These are phyloP conservation scores for Neodidymelliopsis sp. DNA, from an alignment of 2,329 filamentous ascomycete species.

Conservation along the genomic window DNA sequence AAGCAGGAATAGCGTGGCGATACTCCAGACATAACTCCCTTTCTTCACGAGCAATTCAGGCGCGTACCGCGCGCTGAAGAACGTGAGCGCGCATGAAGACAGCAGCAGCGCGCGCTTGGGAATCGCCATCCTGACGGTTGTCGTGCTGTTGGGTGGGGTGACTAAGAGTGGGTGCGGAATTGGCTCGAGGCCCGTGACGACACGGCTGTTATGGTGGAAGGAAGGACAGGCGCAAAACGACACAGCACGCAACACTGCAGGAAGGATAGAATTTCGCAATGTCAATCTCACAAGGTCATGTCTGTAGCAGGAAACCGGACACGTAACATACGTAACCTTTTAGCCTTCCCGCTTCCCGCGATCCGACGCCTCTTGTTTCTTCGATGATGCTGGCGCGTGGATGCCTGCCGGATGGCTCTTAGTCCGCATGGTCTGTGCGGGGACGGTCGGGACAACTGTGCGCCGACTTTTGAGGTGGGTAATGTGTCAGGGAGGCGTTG, in stretches of 20 bases:
- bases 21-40: conserved; percentile 49
- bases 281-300: too few relatives aligned
- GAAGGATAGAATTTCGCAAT: too few relatives aligned
- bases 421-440: conserved; percentile 6
- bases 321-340: too few relatives aligned
- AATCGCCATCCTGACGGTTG: conserved; percentile 32
- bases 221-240: too few relatives aligned
- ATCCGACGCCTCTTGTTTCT: conserved; percentile 18
- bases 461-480: too few relatives aligned
- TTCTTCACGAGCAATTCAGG: conserved; percentile 41
- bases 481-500: too few relatives aligned
- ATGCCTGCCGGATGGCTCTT: neutral
- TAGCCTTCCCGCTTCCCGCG: too few relatives aligned
- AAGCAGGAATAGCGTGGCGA: conserved; percentile 50
- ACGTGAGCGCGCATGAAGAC: conserved; percentile 32
- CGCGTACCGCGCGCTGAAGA: conserved; percentile 44
- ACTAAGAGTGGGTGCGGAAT: conserved; percentile 4
- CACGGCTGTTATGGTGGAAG: too few relatives aligned
- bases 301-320: too few relatives aligned
- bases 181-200: neutral
- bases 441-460: conserved; percentile 7
- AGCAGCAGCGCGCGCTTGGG: conserved; percentile 38
- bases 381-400: conserved; percentile 15
- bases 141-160: conserved; percentile 27
- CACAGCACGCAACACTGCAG: too few relatives aligned